Evolutionary conservation across 2,329 filamentous ascomycete genomes (phyloP).

Genomic region (Gliomastix tumulicola): DNA sequence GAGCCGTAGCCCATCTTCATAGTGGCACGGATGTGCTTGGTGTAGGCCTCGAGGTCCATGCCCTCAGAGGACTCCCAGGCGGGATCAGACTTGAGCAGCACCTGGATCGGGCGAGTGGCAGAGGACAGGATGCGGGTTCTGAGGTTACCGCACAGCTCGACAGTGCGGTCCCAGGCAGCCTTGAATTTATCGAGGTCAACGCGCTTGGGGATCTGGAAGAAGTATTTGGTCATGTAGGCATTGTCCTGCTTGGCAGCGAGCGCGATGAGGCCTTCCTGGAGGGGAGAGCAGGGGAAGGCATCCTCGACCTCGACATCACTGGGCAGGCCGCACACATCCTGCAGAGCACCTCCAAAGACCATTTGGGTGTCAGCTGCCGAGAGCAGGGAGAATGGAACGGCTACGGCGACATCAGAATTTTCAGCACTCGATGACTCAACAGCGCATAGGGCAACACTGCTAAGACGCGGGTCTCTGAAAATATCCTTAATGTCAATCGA

Average conservation of each 20-base stretch:
- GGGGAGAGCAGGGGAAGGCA: slow-evolving; percentile 28
- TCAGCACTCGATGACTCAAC: neutral
- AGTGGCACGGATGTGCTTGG: neutral
- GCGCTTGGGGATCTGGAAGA: slow-evolving; percentile 11
- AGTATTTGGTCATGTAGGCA: slow-evolving; percentile 25
- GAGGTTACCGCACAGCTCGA: slow-evolving; percentile 4
- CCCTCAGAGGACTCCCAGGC: neutral
- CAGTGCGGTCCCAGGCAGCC: slow-evolving; percentile 14
- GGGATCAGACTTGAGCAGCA: neutral
- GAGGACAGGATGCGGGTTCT: slow-evolving; percentile 5
- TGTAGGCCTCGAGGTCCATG: neutral
- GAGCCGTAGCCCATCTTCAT: slow-evolving; percentile 6
- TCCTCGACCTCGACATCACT: slow-evolving; percentile 13
- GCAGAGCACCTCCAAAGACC: neutral
- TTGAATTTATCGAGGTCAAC: slow-evolving; percentile 15
- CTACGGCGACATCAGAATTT: too few relatives aligned
- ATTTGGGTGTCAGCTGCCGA: too few relatives aligned
- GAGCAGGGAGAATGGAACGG: neutral
- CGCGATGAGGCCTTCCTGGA: slow-evolving; percentile 32
- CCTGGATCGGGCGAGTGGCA: neutral
- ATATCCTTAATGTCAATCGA: slow-evolving; percentile 28
- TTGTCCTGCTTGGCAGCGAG: slow-evolving; percentile 21
- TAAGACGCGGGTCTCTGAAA: slow-evolving; percentile 14
- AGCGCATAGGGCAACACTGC: neutral
- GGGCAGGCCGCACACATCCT: neutral